These are phyloP conservation scores for Thozetella sp. DNA, from an alignment of 495 filamentous ascomycete species.

Conservation along the genomic window DNA sequence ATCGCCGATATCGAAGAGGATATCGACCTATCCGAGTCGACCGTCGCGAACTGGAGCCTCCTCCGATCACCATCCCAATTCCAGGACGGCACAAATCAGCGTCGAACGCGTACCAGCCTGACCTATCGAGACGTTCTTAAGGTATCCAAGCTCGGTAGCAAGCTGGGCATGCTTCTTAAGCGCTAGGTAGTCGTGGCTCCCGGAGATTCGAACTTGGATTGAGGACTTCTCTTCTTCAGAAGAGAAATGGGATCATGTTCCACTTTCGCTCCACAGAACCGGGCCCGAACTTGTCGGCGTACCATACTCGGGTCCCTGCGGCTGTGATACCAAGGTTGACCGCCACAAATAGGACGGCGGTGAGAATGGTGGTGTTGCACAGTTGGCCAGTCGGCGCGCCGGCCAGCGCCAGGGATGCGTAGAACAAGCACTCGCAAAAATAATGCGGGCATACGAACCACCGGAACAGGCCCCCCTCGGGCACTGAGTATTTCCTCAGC, in stretches of 20 bases:
- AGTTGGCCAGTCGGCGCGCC: constrained; percentile 64
- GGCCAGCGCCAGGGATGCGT: constrained; percentile 73
- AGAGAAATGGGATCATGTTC: constrained; percentile 84
- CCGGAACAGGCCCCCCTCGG: constrained; percentile 65
- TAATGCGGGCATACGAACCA: constrained; percentile 87
- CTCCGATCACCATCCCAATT: constrained; percentile 65
- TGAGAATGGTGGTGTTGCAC: constrained; percentile 74
- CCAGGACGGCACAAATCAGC: constrained; percentile 55
- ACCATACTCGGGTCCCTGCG: constrained; percentile 78
- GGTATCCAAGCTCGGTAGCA: constrained; percentile 75
- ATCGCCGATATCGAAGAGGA: constrained; percentile 67
- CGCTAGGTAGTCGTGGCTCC: constrained; percentile 13
- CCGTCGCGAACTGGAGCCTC: constrained; percentile 82
- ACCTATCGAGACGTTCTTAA: constrained; percentile 94
- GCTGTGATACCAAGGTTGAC: constrained; percentile 85
- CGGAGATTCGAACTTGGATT: background rate
- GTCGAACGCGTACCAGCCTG: constrained; percentile 76
- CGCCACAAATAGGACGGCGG: constrained; percentile 70
- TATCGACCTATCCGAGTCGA: constrained; percentile 56
- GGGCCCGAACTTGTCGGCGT: constrained; percentile 74
- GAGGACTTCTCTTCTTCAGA: constrained; percentile 37
- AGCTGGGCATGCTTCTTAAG: constrained; percentile 59
- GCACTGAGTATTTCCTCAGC: constrained; percentile 84
- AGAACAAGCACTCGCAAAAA: constrained; percentile 82
- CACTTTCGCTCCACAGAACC: constrained; percentile 66